phyloP scores from a whole-genome alignment of 352 stramenopile genomes.

The Phytophthora lateralis region DNA sequence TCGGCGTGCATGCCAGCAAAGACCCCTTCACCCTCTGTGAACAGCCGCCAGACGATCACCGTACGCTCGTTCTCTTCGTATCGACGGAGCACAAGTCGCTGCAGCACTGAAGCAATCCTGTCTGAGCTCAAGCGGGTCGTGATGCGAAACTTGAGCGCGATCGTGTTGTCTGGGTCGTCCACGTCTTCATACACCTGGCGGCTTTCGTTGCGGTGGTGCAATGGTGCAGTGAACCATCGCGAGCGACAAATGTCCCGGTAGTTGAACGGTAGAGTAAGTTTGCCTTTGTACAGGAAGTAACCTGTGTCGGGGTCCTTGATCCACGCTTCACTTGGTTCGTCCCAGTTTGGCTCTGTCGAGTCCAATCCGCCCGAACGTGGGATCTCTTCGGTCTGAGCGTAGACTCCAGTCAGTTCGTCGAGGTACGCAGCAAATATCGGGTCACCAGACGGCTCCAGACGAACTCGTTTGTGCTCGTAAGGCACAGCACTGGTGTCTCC shows the following conservation, averaged over 20 bases:
- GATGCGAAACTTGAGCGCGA: constrained; percentile 26
- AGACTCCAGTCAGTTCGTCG: constrained; percentile 6
- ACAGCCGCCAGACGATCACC: constrained; percentile 28
- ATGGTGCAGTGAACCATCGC: constrained; percentile 3
- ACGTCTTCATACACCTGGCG: constrained; percentile 12
- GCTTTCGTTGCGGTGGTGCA: constrained; percentile 18
- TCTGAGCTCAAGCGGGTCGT: constrained; percentile 4
- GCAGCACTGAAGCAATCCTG: constrained; percentile 20
- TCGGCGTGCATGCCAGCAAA: constrained; percentile 29
- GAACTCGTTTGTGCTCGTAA: constrained; percentile 14
- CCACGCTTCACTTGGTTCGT: constrained; percentile 3
- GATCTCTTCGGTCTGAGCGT: constrained; percentile 16
- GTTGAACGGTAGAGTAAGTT: constrained; percentile 12
- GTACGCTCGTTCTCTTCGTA: constrained; percentile 13
- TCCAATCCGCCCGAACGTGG: constrained; percentile 4
- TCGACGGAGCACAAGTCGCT: constrained; percentile 17
- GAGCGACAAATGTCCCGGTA: constrained; percentile 8
- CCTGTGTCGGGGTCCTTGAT: constrained; percentile 15
- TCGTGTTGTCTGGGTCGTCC: constrained; percentile 17
- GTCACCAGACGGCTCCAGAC: constrained; percentile 12
- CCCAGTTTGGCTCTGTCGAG: constrained; percentile 1
- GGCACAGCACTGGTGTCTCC: not conserved
- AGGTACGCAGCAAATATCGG: constrained; percentile 11
- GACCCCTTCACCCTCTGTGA: constrained; percentile 24
- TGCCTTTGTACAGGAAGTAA: constrained; percentile 16